Percentiles rank a stretch among this genome's conserved stretches.
These are phyloP conservation scores for Salisapilia sapeloensis DNA, from an alignment of 352 stramenopile species.

Conservation along the genomic window DNA sequence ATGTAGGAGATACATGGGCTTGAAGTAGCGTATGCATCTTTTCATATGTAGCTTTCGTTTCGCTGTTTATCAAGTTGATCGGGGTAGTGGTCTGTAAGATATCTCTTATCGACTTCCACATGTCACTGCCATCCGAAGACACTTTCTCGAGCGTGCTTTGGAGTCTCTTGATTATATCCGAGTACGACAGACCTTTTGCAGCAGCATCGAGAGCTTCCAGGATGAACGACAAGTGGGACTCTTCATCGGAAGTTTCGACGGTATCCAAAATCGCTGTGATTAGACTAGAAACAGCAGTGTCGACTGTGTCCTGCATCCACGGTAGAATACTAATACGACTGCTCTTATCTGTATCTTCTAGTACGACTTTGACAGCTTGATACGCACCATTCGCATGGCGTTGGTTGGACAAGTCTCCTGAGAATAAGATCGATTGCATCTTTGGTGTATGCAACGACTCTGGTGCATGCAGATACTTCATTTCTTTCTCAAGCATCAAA, in stretches of 20 bases:
- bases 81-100: too few species aligned
- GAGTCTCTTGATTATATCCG: conserved; percentile 20
- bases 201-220: conserved; percentile 36
- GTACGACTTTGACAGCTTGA: conserved; percentile 31
- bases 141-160: conserved; percentile 4
- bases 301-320: conserved; percentile 3
- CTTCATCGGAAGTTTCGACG: conserved; percentile 33
- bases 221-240: conserved; percentile 28
- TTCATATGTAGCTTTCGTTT: conserved; percentile 3
- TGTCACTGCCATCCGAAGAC: neutral
- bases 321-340: conserved; percentile 41
- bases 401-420: conserved; percentile 24
- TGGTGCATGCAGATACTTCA: conserved; percentile 40
- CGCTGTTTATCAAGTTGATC: too few species aligned
- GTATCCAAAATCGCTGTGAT: conserved; percentile 22
- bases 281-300: conserved; percentile 16
- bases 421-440: conserved; percentile 58
- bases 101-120: neutral
- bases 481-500: conserved; percentile 15
- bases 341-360: conserved; percentile 44
- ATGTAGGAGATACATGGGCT: conserved; percentile 10
- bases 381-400: conserved; percentile 37
- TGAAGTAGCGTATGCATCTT: conserved; percentile 24
- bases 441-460: conserved; percentile 27
- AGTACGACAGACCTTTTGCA: conserved; percentile 14